These are phyloP conservation scores for Acer saccharum DNA, from an alignment of 345 rosid genomes.

Conservation along the genomic window DNA sequence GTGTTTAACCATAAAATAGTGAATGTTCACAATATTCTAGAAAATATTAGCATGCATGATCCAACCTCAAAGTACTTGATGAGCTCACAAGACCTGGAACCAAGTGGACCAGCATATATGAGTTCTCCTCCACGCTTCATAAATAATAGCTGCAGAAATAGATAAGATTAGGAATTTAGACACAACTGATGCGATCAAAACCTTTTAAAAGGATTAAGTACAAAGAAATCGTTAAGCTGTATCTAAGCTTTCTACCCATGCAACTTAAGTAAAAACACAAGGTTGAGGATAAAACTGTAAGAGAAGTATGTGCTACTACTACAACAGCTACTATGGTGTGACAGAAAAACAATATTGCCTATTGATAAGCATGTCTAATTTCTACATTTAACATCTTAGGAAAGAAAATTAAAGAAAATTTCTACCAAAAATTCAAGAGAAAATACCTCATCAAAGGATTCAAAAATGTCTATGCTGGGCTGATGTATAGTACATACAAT, in stretches of 20 bases:
- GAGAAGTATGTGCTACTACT: background rate
- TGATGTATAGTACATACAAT: slow-evolving; percentile 99
- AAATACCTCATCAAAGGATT: slow-evolving; percentile 95
- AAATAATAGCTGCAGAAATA: slow-evolving; percentile 74
- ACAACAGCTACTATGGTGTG: background rate
- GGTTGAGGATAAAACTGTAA: background rate
- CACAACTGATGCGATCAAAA: slow-evolving; percentile 5
- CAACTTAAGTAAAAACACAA: slow-evolving; percentile 2
- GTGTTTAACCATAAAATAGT: slow-evolving; percentile 13
- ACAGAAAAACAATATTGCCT: background rate
- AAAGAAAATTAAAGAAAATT: slow-evolving; percentile 12
- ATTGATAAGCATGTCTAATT: slow-evolving; percentile 10
- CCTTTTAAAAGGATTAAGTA: background rate
- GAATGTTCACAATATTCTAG: slow-evolving; percentile 12
- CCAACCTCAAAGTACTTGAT: slow-evolving; percentile 83
- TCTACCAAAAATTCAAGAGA: slow-evolving; percentile 16
- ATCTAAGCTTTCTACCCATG: slow-evolving; percentile 1
- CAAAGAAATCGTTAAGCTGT: slow-evolving; percentile 1
- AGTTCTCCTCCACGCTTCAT: slow-evolving; percentile 99
- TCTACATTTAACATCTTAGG: background rate
- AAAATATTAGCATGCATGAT: slow-evolving; percentile 16
- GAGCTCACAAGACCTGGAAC: slow-evolving; percentile 79
- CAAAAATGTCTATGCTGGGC: slow-evolving; percentile 97
- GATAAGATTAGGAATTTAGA: slow-evolving; percentile 1
- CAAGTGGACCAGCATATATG: slow-evolving; percentile 97